A percentile compares a stretch with the other conserved stretches of the same genome.
phyloP scores from a whole-genome alignment of 306 rosid genomes.

The Trichosanthes truncata region DNA sequence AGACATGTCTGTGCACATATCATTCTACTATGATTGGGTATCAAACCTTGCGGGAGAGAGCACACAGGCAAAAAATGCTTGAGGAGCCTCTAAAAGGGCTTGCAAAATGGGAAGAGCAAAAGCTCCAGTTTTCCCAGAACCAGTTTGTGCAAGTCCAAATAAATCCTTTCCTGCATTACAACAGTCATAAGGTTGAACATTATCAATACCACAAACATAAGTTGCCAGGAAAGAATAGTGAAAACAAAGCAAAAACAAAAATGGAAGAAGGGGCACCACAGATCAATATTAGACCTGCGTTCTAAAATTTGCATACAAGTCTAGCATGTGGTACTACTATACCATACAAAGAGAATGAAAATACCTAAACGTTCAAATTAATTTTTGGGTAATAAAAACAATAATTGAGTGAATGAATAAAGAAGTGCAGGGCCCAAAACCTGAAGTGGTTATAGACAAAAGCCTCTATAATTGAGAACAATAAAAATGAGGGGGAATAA shows the following conservation, averaged over 20 bases:
- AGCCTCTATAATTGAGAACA: neutral
- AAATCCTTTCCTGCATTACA: conserved; percentile 62
- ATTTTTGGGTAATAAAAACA: neutral
- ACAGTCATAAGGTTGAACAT: neutral
- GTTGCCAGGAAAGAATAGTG: neutral
- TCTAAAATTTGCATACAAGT: neutral
- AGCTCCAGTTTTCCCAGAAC: conserved; percentile 94
- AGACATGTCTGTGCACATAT: neutral
- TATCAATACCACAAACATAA: neutral
- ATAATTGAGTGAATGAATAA: neutral
- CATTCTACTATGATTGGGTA: neutral
- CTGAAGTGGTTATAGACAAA: neutral
- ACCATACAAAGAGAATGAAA: neutral
- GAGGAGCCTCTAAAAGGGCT: conserved; percentile 55
- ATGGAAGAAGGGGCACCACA: neutral
- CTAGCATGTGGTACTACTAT: neutral
- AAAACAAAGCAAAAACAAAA: neutral
- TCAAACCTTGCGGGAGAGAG: conserved; percentile 81
- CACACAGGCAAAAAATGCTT: conserved; percentile 67
- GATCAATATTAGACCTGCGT: neutral
- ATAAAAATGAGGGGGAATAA: neutral
- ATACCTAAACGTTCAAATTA: neutral
- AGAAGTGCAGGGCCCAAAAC: neutral
- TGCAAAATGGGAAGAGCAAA: conserved; percentile 90
- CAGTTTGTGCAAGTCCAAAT: conserved; percentile 87